Conservation (phyloP, 768 basidiomycete species). For the Collybia sp. region DNA sequence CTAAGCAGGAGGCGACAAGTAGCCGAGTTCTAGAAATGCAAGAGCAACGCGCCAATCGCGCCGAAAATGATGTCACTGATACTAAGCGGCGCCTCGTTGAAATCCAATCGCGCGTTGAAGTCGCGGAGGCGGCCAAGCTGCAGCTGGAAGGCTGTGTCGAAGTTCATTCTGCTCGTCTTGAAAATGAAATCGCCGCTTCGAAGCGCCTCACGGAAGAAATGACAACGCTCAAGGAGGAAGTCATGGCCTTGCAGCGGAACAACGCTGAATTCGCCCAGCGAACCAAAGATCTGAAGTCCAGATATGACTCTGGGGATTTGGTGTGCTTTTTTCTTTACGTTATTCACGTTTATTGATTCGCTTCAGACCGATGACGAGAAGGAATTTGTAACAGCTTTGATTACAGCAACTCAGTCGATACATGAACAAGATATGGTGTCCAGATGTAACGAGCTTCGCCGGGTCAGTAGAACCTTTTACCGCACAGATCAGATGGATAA, state of each 20-base stretch:
- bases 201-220: slow-evolving; percentile 5
- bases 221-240: slow-evolving; percentile 10
- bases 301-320: slow-evolving; percentile 44
- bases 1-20: slow-evolving; percentile 19
- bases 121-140: slow-evolving; percentile 5
- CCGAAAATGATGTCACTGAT: slow-evolving; percentile 19
- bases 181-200: slow-evolving; percentile 2
- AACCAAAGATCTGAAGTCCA: slow-evolving; percentile 23
- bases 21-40: slow-evolving; percentile 21
- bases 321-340: slow-evolving; percentile 23
- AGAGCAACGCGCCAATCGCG: slow-evolving; percentile 17
- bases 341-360: not conserved
- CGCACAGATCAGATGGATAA: slow-evolving; percentile 5
- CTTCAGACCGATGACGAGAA: slow-evolving; percentile 35
- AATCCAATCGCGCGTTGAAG: slow-evolving; percentile 9
- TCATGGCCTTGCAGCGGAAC: slow-evolving; percentile 14
- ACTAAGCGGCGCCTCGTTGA: slow-evolving; percentile 12
- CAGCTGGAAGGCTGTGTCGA: slow-evolving; percentile 7
- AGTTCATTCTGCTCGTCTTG: slow-evolving; percentile 7
- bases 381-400: slow-evolving; percentile 39
- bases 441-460: slow-evolving; percentile 53
- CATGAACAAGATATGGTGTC: slow-evolving; percentile 50
- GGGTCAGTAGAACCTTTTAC: slow-evolving; percentile 26
- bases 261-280: slow-evolving; percentile 20
- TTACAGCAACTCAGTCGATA: slow-evolving; percentile 37